These are phyloP conservation scores for Globisporangium radiosum DNA, from an alignment of 352 stramenopile genomes.

Conservation along the genomic window DNA sequence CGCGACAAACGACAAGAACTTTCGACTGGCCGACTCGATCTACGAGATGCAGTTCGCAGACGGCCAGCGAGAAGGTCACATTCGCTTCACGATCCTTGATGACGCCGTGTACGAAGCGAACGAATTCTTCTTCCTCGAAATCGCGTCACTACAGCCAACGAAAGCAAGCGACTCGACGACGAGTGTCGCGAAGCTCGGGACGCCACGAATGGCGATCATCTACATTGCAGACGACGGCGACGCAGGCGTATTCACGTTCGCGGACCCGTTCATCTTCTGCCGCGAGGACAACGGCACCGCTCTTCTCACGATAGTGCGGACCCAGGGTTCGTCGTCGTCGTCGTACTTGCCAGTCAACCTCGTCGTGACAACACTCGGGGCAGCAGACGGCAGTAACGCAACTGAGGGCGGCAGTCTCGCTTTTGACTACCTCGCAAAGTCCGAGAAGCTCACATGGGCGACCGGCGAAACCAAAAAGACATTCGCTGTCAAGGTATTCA, in stretches of 20 bases:
- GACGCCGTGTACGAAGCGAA: slow-evolving; percentile 52
- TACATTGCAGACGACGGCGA: slow-evolving; percentile 61
- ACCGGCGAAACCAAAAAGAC: slow-evolving; percentile 45
- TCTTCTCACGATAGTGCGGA: slow-evolving; percentile 44
- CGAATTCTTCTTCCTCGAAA: slow-evolving; percentile 61
- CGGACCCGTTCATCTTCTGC: slow-evolving; percentile 42
- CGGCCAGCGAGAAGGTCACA: slow-evolving; percentile 35
- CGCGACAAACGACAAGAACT: slow-evolving; percentile 57
- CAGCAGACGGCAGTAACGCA: slow-evolving; percentile 43
- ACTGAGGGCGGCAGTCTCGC: slow-evolving; percentile 51
- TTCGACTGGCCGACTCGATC: slow-evolving; percentile 28
- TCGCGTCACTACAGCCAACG: slow-evolving; percentile 24
- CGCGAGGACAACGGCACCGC: slow-evolving; percentile 59
- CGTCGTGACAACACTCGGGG: slow-evolving; percentile 33
- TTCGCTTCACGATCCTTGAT: slow-evolving; percentile 51
- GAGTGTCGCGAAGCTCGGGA: slow-evolving; percentile 32
- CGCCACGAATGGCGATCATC: slow-evolving; percentile 21
- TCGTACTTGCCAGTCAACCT: slow-evolving; percentile 52
- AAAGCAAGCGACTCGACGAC: slow-evolving; percentile 24
- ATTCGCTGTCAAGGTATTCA: slow-evolving; percentile 62
- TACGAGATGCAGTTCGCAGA: slow-evolving; percentile 43
- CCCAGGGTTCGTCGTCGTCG: slow-evolving; percentile 44
- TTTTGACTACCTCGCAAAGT: slow-evolving; percentile 55
- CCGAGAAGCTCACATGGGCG: slow-evolving; percentile 44
- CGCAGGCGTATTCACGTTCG: slow-evolving; percentile 58